Conservation (phyloP, 1,139 yeast genomes). For the Taphrina confusa region DNA sequence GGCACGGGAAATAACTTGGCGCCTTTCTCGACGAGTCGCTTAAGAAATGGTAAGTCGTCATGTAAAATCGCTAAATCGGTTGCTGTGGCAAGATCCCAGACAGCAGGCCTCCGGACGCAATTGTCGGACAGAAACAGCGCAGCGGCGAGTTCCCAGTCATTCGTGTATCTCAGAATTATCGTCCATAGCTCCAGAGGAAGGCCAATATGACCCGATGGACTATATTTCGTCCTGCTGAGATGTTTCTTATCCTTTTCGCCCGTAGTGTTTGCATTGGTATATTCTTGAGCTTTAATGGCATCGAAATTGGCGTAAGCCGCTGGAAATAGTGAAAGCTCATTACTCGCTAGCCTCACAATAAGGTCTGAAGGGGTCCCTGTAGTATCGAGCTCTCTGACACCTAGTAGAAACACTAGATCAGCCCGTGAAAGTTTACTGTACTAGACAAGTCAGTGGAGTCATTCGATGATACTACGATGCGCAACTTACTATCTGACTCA, state of each 20-base stretch:
- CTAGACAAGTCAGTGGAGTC: not conserved
- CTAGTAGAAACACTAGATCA: slow-evolving; percentile 25
- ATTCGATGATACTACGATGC: not conserved
- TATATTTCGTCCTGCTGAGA: not conserved
- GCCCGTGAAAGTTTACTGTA: slow-evolving; percentile 29
- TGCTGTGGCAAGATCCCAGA: slow-evolving; percentile 23
- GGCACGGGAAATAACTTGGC: slow-evolving; percentile 10
- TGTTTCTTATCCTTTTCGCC: slow-evolving; percentile 2
- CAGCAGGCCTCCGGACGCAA: slow-evolving; percentile 24
- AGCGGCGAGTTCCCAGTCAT: slow-evolving; percentile 32
- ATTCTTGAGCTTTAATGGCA: slow-evolving; percentile 13
- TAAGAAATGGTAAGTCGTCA: slow-evolving; percentile 10
- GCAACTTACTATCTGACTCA: slow-evolving; percentile 28
- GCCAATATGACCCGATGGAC: not conserved
- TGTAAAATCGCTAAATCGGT: slow-evolving; percentile 26
- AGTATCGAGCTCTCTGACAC: slow-evolving; percentile 19
- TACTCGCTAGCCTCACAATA: slow-evolving; percentile 14
- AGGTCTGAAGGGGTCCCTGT: slow-evolving; percentile 28
- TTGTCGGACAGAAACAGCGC: slow-evolving; percentile 28
- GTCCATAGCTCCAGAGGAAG: slow-evolving; percentile 29
- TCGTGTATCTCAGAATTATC: slow-evolving; percentile 18
- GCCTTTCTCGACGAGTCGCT: not conserved
- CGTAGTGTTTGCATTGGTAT: not conserved
- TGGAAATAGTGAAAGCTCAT: slow-evolving; percentile 23
- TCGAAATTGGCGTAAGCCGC: slow-evolving; percentile 22